Base-by-base conservation (phyloP, 2,329 filamentous ascomycete genomes). In the Penicillium sp. region DNA sequence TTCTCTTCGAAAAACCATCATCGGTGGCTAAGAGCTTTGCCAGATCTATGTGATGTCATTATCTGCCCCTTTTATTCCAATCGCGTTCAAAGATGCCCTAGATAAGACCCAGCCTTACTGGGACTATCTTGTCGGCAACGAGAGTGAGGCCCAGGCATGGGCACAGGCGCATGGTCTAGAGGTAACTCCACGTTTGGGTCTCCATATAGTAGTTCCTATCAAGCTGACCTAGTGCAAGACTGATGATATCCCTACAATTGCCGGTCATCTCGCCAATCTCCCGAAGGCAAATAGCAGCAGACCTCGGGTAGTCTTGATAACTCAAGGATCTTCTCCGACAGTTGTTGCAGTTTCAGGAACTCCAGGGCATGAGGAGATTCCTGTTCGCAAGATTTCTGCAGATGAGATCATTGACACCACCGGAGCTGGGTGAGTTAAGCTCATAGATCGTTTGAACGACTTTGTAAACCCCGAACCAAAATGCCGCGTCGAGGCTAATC, bases 101-200 rank as follows among this genome's bases (percentile, higher is more conserved):
- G 45, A 48, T 30, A 16, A 30, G 8, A 33, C 45, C 26, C 26
- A 48, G 16, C 45, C 45, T 8, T 48, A 48, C 6, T 48, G 25
- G 45, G 45, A 48, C 26, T 48, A 48, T 48, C 13, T 48, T 26
- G 22, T 48, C 7, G 45, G 45, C 6, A 48, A 48, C 5, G 45
- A 48, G 26, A 48, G 45, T 28, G 45, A 48, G n/a, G 45, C 45
- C 22, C 45, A 11, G 45, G 26, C 45, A 48, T 48, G 45, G 45
- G 45, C 45, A 26, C 26, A 48, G 26, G 30, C 45, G 13, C 45
- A 48, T 30, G 45, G 45, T 11, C 14, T 30, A 48, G 45, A 48
- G 45, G 45, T 48, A 25, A 25, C 22, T 7, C 11, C 19, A 8
- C 22, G 25, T 19, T 11, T 45, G 25, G 13, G n/a, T 6, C 14